Evolutionary conservation across 352 stramenopile species (phyloP).

Genomic region (Phytopythium aichiense): DNA sequence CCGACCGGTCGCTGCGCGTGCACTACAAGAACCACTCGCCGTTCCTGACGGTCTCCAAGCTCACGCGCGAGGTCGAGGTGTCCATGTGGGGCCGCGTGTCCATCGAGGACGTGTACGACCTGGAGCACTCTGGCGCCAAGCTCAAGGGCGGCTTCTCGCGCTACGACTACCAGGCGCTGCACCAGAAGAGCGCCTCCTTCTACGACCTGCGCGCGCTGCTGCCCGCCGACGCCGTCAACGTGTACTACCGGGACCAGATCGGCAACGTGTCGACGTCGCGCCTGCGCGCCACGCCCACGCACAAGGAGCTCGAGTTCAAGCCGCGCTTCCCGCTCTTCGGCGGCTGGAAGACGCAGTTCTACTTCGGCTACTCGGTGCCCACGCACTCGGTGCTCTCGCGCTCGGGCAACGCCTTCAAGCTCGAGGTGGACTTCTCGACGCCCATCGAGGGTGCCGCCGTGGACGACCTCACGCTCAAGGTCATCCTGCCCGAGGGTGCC

Average conservation of each 20-base stretch:
- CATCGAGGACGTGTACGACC: conserved; percentile 85
- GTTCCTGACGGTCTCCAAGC: conserved; percentile 81
- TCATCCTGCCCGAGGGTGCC: conserved; percentile 81
- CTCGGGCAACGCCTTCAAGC: conserved; percentile 66
- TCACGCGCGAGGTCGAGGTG: conserved; percentile 86
- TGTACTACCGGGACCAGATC: conserved; percentile 91
- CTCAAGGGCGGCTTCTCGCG: conserved; percentile 86
- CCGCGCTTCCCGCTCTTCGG: conserved; percentile 86
- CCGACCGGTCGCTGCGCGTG: conserved; percentile 37
- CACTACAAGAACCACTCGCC: conserved; percentile 88
- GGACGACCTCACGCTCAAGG: conserved; percentile 84
- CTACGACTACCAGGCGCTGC: conserved; percentile 74
- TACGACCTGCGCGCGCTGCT: conserved; percentile 63
- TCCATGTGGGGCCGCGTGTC: conserved; percentile 89
- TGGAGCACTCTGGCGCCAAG: conserved; percentile 80
- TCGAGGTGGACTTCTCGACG: conserved; percentile 85
- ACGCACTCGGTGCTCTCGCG: conserved; percentile 75
- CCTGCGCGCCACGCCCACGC: conserved; percentile 40
- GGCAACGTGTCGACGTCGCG: conserved; percentile 87
- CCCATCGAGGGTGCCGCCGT: conserved; percentile 72
- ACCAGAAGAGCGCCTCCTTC: conserved; percentile 71
- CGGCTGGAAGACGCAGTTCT: conserved; percentile 88
- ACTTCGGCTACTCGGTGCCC: conserved; percentile 85
- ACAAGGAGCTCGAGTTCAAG: conserved; percentile 77
- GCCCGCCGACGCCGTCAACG: conserved; percentile 74